Evolutionary conservation across 257 asterid species (phyloP).

Genomic region (Rhazya stricta): DNA sequence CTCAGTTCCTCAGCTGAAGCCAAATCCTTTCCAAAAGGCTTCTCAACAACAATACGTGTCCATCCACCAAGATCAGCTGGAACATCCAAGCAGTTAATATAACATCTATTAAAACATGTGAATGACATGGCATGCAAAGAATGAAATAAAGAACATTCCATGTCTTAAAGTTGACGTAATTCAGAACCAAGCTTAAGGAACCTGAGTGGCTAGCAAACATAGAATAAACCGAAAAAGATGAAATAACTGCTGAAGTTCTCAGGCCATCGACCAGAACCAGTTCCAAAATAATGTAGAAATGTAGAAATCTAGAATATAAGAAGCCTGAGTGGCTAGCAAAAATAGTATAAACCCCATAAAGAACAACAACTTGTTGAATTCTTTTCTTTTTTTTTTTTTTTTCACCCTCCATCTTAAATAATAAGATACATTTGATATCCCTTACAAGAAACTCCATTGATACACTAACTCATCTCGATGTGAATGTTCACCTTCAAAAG

Average conservation of each 20-base stretch:
- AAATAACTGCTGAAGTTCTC: not conserved
- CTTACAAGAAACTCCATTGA: not conserved
- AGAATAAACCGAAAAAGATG: not conserved
- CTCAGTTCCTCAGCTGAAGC: conserved; percentile 89
- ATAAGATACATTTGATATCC: not conserved
- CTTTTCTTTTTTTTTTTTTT: no score
- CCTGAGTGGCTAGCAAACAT: no score
- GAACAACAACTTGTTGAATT: not conserved
- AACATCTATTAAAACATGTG: not conserved
- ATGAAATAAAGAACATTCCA: not conserved
- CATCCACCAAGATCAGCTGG: conserved; percentile 96
- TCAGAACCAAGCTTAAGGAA: not conserved
- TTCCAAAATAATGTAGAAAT: not conserved
- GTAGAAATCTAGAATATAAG: no score
- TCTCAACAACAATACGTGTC: conserved; percentile 98
- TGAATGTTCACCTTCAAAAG: not conserved
- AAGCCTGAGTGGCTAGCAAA: no score
- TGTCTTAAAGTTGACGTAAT: not conserved
- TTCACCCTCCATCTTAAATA: not conserved
- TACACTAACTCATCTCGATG: not conserved
- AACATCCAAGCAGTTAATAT: conserved; percentile 21
- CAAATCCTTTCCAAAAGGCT: conserved; percentile 97
- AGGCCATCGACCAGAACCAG: no score
- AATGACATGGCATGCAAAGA: conserved; percentile 12
- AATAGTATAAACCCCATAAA: not conserved